Evolutionary conservation across 2,329 filamentous ascomycete genomes (phyloP), one percentile per base, ranked within the genome.

Genomic region (Xylaria arbuscula): DNA sequence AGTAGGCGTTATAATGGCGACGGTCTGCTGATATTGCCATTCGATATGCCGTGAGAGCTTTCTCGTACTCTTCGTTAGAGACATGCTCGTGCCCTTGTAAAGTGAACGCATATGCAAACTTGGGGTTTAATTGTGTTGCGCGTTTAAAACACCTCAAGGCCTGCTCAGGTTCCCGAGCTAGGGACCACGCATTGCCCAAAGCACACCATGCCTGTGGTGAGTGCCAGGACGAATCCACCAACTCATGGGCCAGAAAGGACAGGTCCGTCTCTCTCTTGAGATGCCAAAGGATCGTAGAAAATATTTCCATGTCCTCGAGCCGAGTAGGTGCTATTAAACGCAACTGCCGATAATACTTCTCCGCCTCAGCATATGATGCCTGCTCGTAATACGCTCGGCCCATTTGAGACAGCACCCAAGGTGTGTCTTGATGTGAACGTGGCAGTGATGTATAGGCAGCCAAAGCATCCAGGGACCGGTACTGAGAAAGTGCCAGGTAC

Each of bases 201-300:
- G 94, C 93, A 77, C 94, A 98, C 97, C 96, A 99, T 3, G 96
- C 94, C 80, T 99, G 92, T 1, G 96, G 95, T 0, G 94, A 95
- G 72, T 96, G 86, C 82, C 94, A 96, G 68, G 94, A 92, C 17
- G 92, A 85, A 72, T 98, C 95, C 60, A 97, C 88, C 48, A 98
- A 85, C 75, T 97, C 93, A 76, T 98, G 95, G 0, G 95, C 93
- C 34, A 99, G 85, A 80, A 96, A 97, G 0, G 95, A 94, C 24
- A 99, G 85, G 69, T 98, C 93, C 0, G 94, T 92, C 77, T 98
- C 95, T 71, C 92, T 91, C 80, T 97, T 97, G 70, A 98, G 83
- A 79, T 98, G 94, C 96, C 97, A 99, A n/a, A 99, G 86, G n/a
- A 97, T 91, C 0, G 96, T 99, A 15, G 95, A 98, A 81, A 97